A percentile compares a stretch with the other conserved stretches of the same genome.
phyloP scores from a whole-genome alignment of 768 basidiomycete genomes.

The Amanita pallidorosea region DNA sequence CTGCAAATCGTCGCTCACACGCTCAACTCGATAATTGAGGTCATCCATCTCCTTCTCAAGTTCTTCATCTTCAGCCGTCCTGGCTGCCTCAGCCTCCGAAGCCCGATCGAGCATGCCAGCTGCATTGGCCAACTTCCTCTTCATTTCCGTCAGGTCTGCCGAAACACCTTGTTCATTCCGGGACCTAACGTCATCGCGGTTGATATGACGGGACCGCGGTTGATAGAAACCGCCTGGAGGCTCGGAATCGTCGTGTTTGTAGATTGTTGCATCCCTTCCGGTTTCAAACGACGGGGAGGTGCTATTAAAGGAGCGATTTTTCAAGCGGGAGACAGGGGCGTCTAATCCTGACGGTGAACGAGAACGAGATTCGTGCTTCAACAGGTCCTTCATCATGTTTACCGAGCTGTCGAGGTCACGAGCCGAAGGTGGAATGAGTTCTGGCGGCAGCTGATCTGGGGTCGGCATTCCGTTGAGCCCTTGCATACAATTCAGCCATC shows the following conservation, averaged over 20 bases:
- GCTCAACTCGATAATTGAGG: conserved; percentile 71
- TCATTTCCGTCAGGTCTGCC: conserved; percentile 78
- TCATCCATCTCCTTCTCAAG: conserved; percentile 88
- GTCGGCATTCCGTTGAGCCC: conserved; percentile 88
- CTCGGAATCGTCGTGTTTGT: conserved; percentile 66
- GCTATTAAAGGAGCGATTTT: conserved; percentile 62
- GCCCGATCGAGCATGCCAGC: conserved; percentile 71
- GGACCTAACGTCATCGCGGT: conserved; percentile 72
- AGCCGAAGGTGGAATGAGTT: conserved; percentile 87
- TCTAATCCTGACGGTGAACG: conserved; percentile 48
- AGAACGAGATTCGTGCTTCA: conserved; percentile 77
- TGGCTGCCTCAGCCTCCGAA: conserved; percentile 46
- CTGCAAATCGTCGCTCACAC: conserved; percentile 88
- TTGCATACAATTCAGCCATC: conserved; percentile 18
- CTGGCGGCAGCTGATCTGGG: conserved; percentile 77
- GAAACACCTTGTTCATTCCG: conserved; percentile 53
- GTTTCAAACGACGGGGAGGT: conserved; percentile 41
- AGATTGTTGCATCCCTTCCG: conserved; percentile 81
- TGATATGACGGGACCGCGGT: conserved; percentile 72
- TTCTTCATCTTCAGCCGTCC: conserved; percentile 76
- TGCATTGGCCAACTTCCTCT: conserved; percentile 69
- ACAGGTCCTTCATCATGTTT: conserved; percentile 76
- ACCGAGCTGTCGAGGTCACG: conserved; percentile 85
- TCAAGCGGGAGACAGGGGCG: conserved; percentile 46
- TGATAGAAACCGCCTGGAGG: conserved; percentile 64